phyloP scores from a whole-genome alignment of 2,329 filamentous ascomycete genomes.

The Aspergillus japonicus region DNA sequence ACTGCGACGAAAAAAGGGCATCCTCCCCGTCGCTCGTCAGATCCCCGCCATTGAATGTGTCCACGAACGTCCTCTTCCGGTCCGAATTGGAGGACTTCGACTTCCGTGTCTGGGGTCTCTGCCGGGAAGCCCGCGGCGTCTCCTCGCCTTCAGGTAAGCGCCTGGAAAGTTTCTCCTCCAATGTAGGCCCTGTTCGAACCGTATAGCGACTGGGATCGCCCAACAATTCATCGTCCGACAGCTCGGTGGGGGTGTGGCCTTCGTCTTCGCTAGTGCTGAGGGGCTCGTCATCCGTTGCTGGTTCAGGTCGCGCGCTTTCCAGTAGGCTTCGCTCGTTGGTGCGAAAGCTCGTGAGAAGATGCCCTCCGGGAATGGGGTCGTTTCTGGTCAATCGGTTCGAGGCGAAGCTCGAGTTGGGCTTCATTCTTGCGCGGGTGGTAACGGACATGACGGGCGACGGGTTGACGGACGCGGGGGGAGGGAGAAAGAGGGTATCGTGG shows the following conservation, averaged over 20 bases:
- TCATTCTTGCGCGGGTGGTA: conserved; percentile 6
- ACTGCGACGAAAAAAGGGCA: conserved; percentile 3
- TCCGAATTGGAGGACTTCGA: conserved; percentile 8
- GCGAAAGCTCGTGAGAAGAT: conserved; percentile 29
- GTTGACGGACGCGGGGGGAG: neutral
- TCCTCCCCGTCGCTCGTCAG: conserved; percentile 6
- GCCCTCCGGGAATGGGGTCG: conserved; percentile 10
- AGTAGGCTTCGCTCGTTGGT: conserved; percentile 1
- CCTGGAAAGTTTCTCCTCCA: conserved; percentile 25
- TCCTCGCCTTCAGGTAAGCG: conserved; percentile 1
- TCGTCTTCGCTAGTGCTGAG: conserved; percentile 36
- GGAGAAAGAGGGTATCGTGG: neutral
- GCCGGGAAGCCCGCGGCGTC: conserved; percentile 1
- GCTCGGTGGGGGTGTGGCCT: conserved; percentile 10
- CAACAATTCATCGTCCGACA: conserved; percentile 1
- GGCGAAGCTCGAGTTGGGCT: conserved; percentile 30
- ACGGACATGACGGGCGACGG: conserved; percentile 18
- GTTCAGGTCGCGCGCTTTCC: conserved; percentile 17
- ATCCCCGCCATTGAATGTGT: conserved; percentile 2
- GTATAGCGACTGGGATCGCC: conserved; percentile 6
- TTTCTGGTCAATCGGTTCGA: conserved; percentile 23
- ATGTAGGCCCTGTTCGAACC: conserved; percentile 10
- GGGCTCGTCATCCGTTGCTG: conserved; percentile 37
- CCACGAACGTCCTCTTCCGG: conserved; percentile 16
- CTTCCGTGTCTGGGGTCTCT: conserved; percentile 4